phyloP scores from a whole-genome alignment of 2,329 filamentous ascomycete genomes.

The Aspergillus ibericus region DNA sequence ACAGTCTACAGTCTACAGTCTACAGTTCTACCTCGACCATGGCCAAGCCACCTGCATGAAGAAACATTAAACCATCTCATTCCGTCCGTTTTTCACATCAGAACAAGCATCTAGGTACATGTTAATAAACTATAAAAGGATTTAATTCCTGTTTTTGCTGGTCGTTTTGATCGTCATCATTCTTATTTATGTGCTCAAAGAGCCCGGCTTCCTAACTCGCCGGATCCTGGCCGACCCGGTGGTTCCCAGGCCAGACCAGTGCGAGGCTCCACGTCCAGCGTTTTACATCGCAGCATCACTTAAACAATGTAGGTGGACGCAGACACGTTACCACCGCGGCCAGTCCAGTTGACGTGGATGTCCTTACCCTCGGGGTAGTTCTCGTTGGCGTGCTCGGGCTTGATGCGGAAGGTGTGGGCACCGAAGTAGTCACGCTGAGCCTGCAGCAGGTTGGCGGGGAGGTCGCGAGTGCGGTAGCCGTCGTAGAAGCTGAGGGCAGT shows the following conservation, averaged over 20 bases:
- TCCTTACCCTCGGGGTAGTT: conserved; percentile 84
- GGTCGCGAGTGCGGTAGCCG: conserved; percentile 94
- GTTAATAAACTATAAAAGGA: conserved; percentile 6
- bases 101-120: conserved; percentile 26
- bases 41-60: neutral
- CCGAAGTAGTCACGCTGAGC: conserved; percentile 99
- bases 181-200: conserved; percentile 22
- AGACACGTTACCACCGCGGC: conserved; percentile 93
- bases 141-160: conserved; percentile 7
- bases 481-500: conserved; percentile 98
- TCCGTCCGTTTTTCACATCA: conserved; percentile 10
- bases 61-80: conserved; percentile 14
- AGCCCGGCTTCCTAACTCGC: conserved; percentile 12
- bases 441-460: conserved; percentile 97
- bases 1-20: neutral
- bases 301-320: conserved; percentile 98
- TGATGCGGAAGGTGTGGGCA: conserved; percentile 85
- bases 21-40: neutral
- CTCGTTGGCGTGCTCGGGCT: conserved; percentile 72
- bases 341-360: conserved; percentile 99
- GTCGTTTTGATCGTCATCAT: conserved; percentile 23
- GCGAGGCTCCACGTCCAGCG: conserved; percentile 28
- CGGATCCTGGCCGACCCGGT: conserved; percentile 12
- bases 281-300: conserved; percentile 31
- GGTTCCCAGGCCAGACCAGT: conserved; percentile 13